Conservation (phyloP, 2,329 filamentous ascomycete genomes). For the Hypoxylon sp. region DNA sequence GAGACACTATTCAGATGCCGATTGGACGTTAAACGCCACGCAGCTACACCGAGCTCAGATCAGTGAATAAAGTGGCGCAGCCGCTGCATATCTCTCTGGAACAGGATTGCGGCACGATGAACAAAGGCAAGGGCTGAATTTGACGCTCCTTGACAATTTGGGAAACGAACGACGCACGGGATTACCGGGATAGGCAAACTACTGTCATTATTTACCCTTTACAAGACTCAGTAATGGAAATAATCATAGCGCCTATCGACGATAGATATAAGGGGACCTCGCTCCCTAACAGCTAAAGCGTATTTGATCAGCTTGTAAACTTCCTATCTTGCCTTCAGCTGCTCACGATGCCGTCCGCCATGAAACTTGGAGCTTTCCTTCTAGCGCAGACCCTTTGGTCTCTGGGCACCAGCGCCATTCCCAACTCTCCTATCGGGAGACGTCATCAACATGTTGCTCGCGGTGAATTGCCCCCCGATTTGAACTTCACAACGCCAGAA, state of each 20-base stretch:
- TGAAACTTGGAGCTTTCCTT: conserved; percentile 19
- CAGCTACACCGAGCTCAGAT: conserved; percentile 5
- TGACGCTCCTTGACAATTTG: conserved; percentile 24
- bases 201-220: conserved; percentile 2
- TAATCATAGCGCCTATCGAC: not conserved
- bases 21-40: conserved; percentile 29
- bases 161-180: conserved; percentile 10
- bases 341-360: conserved; percentile 2
- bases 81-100: conserved; percentile 17
- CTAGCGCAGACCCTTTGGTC: conserved; percentile 22
- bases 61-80: conserved; percentile 28
- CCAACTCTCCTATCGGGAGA: conserved; percentile 21
- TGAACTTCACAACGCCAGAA: conserved; percentile 41
- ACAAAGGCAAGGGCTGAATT: conserved; percentile 25
- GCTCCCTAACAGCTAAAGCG: not conserved
- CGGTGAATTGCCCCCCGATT: conserved; percentile 12
- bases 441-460: not conserved
- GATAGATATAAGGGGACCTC: conserved; percentile 15
- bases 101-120: conserved; percentile 35
- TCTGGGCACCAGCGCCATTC: conserved; percentile 28
- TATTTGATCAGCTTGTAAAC: not conserved
- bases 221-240: conserved; percentile 2
- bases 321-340: not conserved
- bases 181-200: conserved; percentile 10
- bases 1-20: not conserved